Evolutionary conservation across 1,284 basidiomycete genomes (phyloP).

Genomic region (Ganoderma lucidum): DNA sequence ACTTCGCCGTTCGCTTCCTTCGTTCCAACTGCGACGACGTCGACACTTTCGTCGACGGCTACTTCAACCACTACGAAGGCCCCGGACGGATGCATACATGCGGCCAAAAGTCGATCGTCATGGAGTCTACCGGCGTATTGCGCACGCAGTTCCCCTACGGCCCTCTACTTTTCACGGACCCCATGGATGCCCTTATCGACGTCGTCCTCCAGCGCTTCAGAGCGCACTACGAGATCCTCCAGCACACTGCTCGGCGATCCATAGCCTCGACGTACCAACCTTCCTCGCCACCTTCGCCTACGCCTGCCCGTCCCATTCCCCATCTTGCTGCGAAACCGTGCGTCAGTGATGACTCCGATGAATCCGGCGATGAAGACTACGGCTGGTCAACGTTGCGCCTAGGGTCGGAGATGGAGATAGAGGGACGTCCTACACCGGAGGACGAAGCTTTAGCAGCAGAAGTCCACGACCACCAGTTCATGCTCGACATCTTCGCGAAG

Average conservation of each 20-base stretch:
- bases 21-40: constrained; percentile 7
- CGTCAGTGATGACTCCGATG: too few relatives aligned
- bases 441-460: background rate
- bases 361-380: too few relatives aligned
- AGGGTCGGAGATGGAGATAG: too few relatives aligned
- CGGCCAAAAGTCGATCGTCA: background rate
- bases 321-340: too few relatives aligned
- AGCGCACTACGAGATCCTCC: background rate
- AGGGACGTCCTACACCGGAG: too few relatives aligned
- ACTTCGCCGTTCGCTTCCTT: constrained; percentile 14
- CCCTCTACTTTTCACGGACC: background rate
- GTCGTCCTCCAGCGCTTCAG: background rate
- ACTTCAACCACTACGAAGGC: constrained; percentile 13
- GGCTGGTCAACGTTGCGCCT: too few relatives aligned
- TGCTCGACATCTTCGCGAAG: background rate
- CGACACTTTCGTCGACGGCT: constrained; percentile 9
- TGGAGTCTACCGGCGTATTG: background rate
- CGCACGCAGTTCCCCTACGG: background rate
- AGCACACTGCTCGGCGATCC: too few relatives aligned
- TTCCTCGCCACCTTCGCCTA: background rate
- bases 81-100: background rate
- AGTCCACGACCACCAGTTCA: background rate
- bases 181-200: background rate
- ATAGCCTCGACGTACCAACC: too few relatives aligned
- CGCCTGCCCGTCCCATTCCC: background rate